Percentiles rank a stretch among this genome's conserved stretches.
phyloP scores from a whole-genome alignment of 1,284 basidiomycete species.

The Hortiboletus rubellus region DNA sequence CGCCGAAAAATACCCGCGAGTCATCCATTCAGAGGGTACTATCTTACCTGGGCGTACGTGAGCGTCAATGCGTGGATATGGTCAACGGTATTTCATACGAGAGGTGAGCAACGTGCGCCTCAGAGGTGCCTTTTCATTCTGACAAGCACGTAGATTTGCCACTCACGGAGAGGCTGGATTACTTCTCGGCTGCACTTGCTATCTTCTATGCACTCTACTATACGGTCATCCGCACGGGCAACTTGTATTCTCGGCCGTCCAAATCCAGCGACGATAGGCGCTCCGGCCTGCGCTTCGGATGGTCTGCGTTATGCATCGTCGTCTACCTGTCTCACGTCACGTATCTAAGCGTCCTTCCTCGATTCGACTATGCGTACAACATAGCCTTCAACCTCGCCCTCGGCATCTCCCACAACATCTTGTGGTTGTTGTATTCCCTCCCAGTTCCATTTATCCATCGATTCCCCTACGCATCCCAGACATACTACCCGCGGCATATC shows the following conservation, averaged over 20 bases:
- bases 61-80: slow-evolving; percentile 94
- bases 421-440: slow-evolving; percentile 83
- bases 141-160: slow-evolving; percentile 61
- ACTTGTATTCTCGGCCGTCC: slow-evolving; percentile 56
- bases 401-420: slow-evolving; percentile 74
- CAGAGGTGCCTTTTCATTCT: not conserved
- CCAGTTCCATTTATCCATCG: slow-evolving; percentile 49
- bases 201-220: slow-evolving; percentile 78
- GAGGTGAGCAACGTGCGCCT: slow-evolving; percentile 55
- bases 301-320: slow-evolving; percentile 50
- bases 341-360: slow-evolving; percentile 75
- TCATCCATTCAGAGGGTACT: slow-evolving; percentile 74
- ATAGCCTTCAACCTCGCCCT: slow-evolving; percentile 82
- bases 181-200: slow-evolving; percentile 89
- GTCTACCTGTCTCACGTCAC: slow-evolving; percentile 69
- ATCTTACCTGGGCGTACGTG: slow-evolving; percentile 66
- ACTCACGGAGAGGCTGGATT: slow-evolving; percentile 89
- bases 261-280: slow-evolving; percentile 14
- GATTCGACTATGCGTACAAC: slow-evolving; percentile 97
- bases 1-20: slow-evolving; percentile 47
- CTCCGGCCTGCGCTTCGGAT: slow-evolving; percentile 28
- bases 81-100: slow-evolving; percentile 89
- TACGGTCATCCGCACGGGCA: slow-evolving; percentile 74
- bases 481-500: slow-evolving; percentile 57
- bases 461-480: slow-evolving; percentile 52